Conservation (phyloP, 2,329 filamentous ascomycete genomes). For the Phoma sp. region DNA sequence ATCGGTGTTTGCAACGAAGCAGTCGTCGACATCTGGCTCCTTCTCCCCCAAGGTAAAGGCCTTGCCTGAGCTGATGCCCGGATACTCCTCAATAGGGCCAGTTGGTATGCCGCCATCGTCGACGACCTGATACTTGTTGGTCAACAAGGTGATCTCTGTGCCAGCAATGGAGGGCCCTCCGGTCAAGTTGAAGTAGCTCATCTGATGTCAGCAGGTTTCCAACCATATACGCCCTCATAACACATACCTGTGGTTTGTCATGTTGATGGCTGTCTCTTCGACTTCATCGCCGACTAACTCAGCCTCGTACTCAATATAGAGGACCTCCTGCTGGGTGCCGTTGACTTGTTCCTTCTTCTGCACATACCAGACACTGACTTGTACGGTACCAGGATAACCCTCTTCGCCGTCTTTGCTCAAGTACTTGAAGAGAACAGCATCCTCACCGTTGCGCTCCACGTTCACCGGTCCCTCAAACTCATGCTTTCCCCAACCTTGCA, state of each 20-base stretch:
- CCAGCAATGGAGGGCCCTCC: conserved; percentile 66
- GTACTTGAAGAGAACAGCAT: conserved; percentile 58
- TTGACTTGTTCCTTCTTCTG: conserved; percentile 70
- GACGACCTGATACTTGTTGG: conserved; percentile 74
- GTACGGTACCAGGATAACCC: conserved; percentile 86
- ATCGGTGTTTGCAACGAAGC: conserved; percentile 79
- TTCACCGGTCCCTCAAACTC: conserved; percentile 75
- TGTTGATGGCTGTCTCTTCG: conserved; percentile 89
- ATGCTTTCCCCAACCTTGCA: conserved; percentile 80
- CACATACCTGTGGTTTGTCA: conserved; percentile 91
- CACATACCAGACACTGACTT: conserved; percentile 80
- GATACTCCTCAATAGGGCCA: conserved; percentile 68
- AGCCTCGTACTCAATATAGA: conserved; percentile 90
- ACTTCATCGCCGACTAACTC: conserved; percentile 75
- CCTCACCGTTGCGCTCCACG: conserved; percentile 59
- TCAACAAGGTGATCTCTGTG: conserved; percentile 65
- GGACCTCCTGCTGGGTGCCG: conserved; percentile 70
- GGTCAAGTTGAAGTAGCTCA: conserved; percentile 73
- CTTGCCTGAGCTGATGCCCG: conserved; percentile 69
- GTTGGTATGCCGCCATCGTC: conserved; percentile 78
- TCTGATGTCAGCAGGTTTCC: not conserved
- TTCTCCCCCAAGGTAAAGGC: conserved; percentile 75
- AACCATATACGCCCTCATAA: too few species aligned
- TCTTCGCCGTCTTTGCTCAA: conserved; percentile 83
- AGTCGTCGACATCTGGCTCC: conserved; percentile 85